Evolutionary conservation across 2,329 filamentous ascomycete species (phyloP), one percentile per base, ranked within the genome.

Genomic region (Hirsutella minnesotensis): DNA sequence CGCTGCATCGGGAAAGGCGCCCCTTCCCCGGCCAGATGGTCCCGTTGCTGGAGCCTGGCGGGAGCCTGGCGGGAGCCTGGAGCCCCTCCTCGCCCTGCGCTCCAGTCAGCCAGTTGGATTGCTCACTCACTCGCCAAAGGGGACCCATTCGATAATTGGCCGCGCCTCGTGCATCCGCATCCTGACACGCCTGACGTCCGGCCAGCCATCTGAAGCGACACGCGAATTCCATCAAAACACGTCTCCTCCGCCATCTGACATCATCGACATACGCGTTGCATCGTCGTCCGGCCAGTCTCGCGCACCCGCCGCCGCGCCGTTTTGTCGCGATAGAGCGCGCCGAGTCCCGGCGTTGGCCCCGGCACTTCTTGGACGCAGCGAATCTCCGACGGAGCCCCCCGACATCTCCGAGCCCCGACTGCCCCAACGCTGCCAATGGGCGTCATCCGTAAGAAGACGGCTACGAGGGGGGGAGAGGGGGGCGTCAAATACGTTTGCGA

Each of bases 401-500:
- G 24, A 27, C 24, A 27, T 7, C 24, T 27, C 24, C 24, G 24
- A 27, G 7, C 34, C 35, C 24, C 9, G 15, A n/a, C 42, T 15
- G 30, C 15, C 8, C 5, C 7, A 29, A 39, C 8, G 27, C 33
- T 7, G 10, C 20, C 53, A 40, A 95, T 95, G 90, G 89, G 88
- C 54, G 84, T 95, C 57, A 95, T 95, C 61, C 84, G 89, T 60
- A 95, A 95, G 73, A 95, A 95, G 70, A 92, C 86, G 46, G 85
- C 84, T 51, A 81, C 82, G 43, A 75, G 86, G 57, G 86, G 86
- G 49, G 87, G 83, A 41, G 87, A 95, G 60, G 88, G 85, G 39
- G 86, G 86, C 49, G 85, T 88, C 27, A 95, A 96, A 62, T 98
- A 94, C 62, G 87, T 96, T 51, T 98, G 92, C 69, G 94, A 98